Evolutionary conservation across 2,329 filamentous ascomycete species (phyloP).

Genomic region (Chlorencoelia australis): DNA sequence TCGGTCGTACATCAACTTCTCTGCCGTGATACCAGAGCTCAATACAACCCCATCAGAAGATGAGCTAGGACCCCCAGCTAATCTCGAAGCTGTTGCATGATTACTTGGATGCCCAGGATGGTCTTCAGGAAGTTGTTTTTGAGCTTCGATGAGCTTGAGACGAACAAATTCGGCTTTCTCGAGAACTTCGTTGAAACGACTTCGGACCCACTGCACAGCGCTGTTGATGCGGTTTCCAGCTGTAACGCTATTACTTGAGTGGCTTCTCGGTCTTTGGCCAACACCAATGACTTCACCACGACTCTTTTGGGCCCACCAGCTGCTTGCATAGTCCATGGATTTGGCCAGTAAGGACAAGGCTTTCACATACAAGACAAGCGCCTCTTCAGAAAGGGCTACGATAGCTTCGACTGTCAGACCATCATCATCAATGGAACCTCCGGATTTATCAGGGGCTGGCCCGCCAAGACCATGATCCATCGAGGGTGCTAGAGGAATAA

Average conservation of each 20-base stretch:
- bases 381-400: slow-evolving; percentile 83
- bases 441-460: slow-evolving; percentile 41
- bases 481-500: slow-evolving; percentile 81
- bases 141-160: slow-evolving; percentile 74
- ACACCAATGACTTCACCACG: slow-evolving; percentile 47
- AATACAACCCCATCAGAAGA: slow-evolving; percentile 72
- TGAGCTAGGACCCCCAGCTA: slow-evolving; percentile 32
- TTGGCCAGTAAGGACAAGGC: slow-evolving; percentile 81
- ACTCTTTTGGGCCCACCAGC: slow-evolving; percentile 80
- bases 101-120: slow-evolving; percentile 83
- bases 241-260: slow-evolving; percentile 32
- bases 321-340: slow-evolving; percentile 88
- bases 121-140: slow-evolving; percentile 71
- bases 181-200: slow-evolving; percentile 90
- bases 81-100: slow-evolving; percentile 49
- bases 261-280: slow-evolving; percentile 31
- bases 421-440: slow-evolving; percentile 49
- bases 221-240: slow-evolving; percentile 66
- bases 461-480: slow-evolving; percentile 61
- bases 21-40: slow-evolving; percentile 81
- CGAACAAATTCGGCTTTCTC: slow-evolving; percentile 96
- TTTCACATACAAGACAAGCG: slow-evolving; percentile 92
- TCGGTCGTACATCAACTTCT: slow-evolving; percentile 96
- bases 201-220: slow-evolving; percentile 90
- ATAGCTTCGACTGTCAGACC: slow-evolving; percentile 79